Base-by-base conservation (phyloP, 1,284 basidiomycete species). In the Papiliotrema nemorosa region DNA sequence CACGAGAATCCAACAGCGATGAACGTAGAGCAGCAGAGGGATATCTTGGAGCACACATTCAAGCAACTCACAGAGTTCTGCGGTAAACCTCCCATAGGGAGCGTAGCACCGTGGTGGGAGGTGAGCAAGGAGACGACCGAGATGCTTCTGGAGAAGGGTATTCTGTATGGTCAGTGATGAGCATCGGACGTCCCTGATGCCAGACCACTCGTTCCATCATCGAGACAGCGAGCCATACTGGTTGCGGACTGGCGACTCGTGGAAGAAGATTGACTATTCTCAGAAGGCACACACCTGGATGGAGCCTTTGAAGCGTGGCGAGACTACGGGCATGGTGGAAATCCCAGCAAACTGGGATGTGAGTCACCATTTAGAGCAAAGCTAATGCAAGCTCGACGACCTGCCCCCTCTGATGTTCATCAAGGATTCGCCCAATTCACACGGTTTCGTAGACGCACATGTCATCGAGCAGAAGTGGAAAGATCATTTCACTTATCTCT, bases 61-160 rank as follows among this genome's bases (percentile, higher is more conserved):
- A 73, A 81, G 14, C 77, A 85, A 27, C 73, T 88, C 45, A 87
- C 85, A 3, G 76, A 80, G 5, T 88, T 89, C 67, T 84, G 83
- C 63, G 77, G 82, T 49, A 75, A 81, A 22, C 78, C 84, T 16
- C 86, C 86, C 1, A 81, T 81, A 63, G 82, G 83, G 14, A 77
- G 78, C 50, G 84, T 87, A 31, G 85, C 85, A 9, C 84, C 86
- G 0, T 88, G 85, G 85, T 89, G 86, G 85, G 86, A 89, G 67
- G 82, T 81, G 1, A 84, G 81, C 72, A 81, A 80, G 52, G 85
- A 87, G 67, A 82, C 82, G 1, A 82, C 81, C 0, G 73, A 81
- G n/a, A 75, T 88, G 25, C 73, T 88, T 18, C 78, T 87, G 16
- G 82, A 85, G 21, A 85, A 85, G 62, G 87, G 87, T 0, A 83